Percentiles rank a stretch among this genome's conserved stretches.
phyloP scores from a whole-genome alignment of 805 yeast genomes.

The Myxozyma neotropica region DNA sequence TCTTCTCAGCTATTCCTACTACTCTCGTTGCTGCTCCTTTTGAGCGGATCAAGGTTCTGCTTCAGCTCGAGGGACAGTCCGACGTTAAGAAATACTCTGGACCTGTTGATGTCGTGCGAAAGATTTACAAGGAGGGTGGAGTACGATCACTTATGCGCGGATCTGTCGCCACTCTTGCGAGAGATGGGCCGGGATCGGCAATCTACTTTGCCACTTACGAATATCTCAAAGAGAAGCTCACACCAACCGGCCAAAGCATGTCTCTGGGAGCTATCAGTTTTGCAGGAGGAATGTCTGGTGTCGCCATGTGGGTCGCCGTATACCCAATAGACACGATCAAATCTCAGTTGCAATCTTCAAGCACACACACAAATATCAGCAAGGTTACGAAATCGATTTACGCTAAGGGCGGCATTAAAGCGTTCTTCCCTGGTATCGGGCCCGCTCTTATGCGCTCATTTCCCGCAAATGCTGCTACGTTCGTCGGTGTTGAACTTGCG shows the following conservation, averaged over 20 bases:
- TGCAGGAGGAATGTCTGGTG: slow-evolving; percentile 96
- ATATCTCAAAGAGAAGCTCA: slow-evolving; percentile 63
- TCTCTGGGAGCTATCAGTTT: slow-evolving; percentile 74
- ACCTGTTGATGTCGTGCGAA: slow-evolving; percentile 62
- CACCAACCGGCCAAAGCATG: slow-evolving; percentile 53
- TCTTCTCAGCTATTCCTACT: slow-evolving; percentile 91
- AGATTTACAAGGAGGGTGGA: slow-evolving; percentile 79
- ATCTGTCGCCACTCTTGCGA: slow-evolving; percentile 84
- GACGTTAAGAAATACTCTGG: slow-evolving; percentile 46
- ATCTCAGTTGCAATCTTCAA: slow-evolving; percentile 73
- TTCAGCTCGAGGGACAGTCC: slow-evolving; percentile 70
- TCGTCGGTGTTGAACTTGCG: slow-evolving; percentile 90
- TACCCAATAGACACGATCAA: slow-evolving; percentile 97
- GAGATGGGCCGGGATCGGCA: slow-evolving; percentile 98
- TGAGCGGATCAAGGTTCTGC: slow-evolving; percentile 90
- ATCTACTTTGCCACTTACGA: slow-evolving; percentile 95
- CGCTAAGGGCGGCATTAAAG: slow-evolving; percentile 75
- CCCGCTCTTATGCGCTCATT: slow-evolving; percentile 93
- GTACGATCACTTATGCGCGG: slow-evolving; percentile 85
- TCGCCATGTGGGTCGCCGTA: slow-evolving; percentile 94
- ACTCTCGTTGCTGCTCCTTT: slow-evolving; percentile 97
- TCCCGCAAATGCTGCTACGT: slow-evolving; percentile 99
- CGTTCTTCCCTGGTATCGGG: slow-evolving; percentile 96
- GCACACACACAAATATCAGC: slow-evolving; percentile 55
- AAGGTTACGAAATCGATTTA: slow-evolving; percentile 72